These are phyloP conservation scores for Schwanniomyces vanrijiae DNA, from an alignment of 805 yeast genomes.

Conservation along the genomic window DNA sequence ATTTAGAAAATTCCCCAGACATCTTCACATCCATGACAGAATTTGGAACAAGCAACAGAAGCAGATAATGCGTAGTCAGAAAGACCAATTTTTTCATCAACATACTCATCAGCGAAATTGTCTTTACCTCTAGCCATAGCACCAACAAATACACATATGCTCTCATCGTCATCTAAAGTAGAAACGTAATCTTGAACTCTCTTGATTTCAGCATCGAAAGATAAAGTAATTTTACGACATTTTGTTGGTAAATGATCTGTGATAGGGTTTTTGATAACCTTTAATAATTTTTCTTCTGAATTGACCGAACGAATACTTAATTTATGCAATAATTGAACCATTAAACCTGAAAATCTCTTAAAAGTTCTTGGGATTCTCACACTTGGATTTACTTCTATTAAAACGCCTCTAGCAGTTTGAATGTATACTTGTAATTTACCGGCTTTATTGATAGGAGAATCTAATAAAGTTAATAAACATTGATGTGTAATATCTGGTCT, in stretches of 20 bases:
- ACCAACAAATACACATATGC: constrained; percentile 97
- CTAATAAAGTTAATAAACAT: constrained; percentile 88
- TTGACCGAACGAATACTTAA: constrained; percentile 91
- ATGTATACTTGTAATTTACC: constrained; percentile 96
- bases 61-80: constrained; percentile 96
- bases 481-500: constrained; percentile 99
- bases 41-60: constrained; percentile 96
- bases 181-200: constrained; percentile 86
- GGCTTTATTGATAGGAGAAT: constrained; percentile 97
- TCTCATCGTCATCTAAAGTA: constrained; percentile 81
- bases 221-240: constrained; percentile 89
- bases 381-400: constrained; percentile 92
- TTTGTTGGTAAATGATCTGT: constrained; percentile 96
- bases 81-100: constrained; percentile 94
- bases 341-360: constrained; percentile 94
- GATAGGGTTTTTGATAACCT: constrained; percentile 94
- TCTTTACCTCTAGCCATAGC: constrained; percentile 99
- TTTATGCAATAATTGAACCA: constrained; percentile 95
- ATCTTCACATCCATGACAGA: constrained; percentile 98
- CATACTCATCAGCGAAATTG: constrained; percentile 94
- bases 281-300: constrained; percentile 89
- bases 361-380: constrained; percentile 98
- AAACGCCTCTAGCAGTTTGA: constrained; percentile 91
- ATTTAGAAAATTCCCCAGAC: constrained; percentile 78
- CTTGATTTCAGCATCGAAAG: constrained; percentile 86